phyloP scores from a whole-genome alignment of 2,329 filamentous ascomycete species.

The Chaetomium olivaceum region DNA sequence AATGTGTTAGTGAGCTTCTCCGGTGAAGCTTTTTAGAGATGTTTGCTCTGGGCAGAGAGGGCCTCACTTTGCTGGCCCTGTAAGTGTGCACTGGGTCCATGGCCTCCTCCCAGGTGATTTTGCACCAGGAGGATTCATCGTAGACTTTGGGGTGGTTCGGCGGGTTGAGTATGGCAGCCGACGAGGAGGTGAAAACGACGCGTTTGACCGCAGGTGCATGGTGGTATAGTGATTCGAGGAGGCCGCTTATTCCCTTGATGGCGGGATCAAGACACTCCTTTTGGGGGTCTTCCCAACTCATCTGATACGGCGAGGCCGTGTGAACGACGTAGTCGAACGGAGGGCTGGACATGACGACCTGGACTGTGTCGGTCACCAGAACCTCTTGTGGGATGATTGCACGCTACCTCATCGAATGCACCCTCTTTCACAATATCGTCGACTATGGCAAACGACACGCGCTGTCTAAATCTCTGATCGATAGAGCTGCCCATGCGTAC shows the following conservation, averaged over 20 bases:
- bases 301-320: slow-evolving; percentile 73
- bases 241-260: slow-evolving; percentile 52
- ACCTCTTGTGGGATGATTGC: no score
- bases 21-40: not conserved
- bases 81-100: slow-evolving; percentile 37
- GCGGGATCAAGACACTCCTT: slow-evolving; percentile 57
- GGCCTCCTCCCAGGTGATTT: slow-evolving; percentile 42
- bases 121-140: slow-evolving; percentile 44
- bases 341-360: slow-evolving; percentile 44
- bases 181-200: slow-evolving; percentile 57
- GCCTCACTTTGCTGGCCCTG: slow-evolving; percentile 48
- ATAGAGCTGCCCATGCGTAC: slow-evolving; percentile 45
- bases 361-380: not conserved
- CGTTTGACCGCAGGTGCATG: slow-evolving; percentile 57
- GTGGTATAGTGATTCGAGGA: slow-evolving; percentile 51
- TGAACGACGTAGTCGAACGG: slow-evolving; percentile 74
- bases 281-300: slow-evolving; percentile 56
- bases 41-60: not conserved
- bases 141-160: slow-evolving; percentile 42
- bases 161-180: slow-evolving; percentile 47
- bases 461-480: slow-evolving; percentile 45
- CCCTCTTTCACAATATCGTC: slow-evolving; percentile 68
- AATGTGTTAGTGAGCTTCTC: not conserved
- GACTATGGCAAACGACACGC: slow-evolving; percentile 57
- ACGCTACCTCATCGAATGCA: slow-evolving; percentile 62